A percentile compares a stretch with the other conserved stretches of the same genome.
phyloP scores from a whole-genome alignment of 768 basidiomycete genomes.

The Kwoniella bestiolae region DNA sequence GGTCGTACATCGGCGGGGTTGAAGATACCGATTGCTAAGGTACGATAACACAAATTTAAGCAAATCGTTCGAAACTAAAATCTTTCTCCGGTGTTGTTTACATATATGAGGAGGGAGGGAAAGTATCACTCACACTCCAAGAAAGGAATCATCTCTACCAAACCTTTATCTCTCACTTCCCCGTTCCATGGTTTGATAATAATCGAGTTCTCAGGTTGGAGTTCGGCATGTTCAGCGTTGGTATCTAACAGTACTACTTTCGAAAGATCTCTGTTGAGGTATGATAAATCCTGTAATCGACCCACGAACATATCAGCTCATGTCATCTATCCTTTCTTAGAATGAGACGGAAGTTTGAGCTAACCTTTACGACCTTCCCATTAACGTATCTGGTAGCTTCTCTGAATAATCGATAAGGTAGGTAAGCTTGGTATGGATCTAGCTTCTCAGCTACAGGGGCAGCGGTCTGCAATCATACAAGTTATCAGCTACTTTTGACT shows the following conservation, averaged over 20 bases:
- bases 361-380: slow-evolving; percentile 82
- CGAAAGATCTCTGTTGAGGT: slow-evolving; percentile 89
- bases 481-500: no score
- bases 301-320: slow-evolving; percentile 9
- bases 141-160: slow-evolving; percentile 94
- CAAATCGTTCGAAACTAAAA: no score
- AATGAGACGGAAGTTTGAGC: slow-evolving; percentile 13
- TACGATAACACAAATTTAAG: neutral
- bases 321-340: neutral
- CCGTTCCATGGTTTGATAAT: slow-evolving; percentile 86
- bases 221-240: slow-evolving; percentile 71
- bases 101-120: no score
- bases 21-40: slow-evolving; percentile 86
- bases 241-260: slow-evolving; percentile 90
- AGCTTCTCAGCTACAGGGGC: slow-evolving; percentile 86
- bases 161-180: slow-evolving; percentile 70
- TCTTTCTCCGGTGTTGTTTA: no score
- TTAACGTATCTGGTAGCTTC: slow-evolving; percentile 84
- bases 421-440: slow-evolving; percentile 87
- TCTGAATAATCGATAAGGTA: slow-evolving; percentile 87
- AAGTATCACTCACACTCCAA: slow-evolving; percentile 75
- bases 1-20: slow-evolving; percentile 84
- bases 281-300: slow-evolving; percentile 74
- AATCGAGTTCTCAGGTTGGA: slow-evolving; percentile 88
- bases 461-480: slow-evolving; percentile 68